Evolutionary conservation across 176 grass and related monocot genomes (phyloP).

Genomic region (Avena sativa): DNA sequence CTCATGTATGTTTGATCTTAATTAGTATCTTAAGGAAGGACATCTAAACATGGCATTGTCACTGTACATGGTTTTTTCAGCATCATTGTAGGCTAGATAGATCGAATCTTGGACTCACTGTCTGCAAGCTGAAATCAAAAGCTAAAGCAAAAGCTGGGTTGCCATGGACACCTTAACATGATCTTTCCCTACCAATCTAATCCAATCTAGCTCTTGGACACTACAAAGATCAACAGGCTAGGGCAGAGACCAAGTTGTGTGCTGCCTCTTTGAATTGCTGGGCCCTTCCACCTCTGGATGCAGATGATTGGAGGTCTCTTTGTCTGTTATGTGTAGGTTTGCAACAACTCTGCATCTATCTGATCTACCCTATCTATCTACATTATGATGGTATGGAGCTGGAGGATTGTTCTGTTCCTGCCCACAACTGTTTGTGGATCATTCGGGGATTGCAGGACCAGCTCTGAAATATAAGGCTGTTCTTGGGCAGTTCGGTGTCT

Average conservation of each 20-base stretch:
- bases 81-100: not conserved
- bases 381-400: conserved; percentile 12
- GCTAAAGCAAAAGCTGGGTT: not conserved
- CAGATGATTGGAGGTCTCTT: conserved; percentile 16
- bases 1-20: not conserved
- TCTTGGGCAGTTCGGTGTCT: conserved; percentile 3
- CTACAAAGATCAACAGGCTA: not conserved
- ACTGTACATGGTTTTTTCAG: not conserved
- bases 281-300: not conserved
- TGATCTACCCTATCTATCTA: not conserved
- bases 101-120: conserved; percentile 55
- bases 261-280: conserved; percentile 28
- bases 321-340: conserved; percentile 14
- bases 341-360: conserved; percentile 26
- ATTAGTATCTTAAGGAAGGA: not conserved
- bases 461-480: conserved; percentile 4
- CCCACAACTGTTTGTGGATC: conserved; percentile 11
- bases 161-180: conserved; percentile 24
- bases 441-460: conserved; percentile 13
- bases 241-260: conserved; percentile 16
- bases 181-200: not conserved
- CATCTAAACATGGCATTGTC: not conserved
- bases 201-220: not conserved
- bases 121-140: no score
- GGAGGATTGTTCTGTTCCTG: not conserved